These are phyloP conservation scores for Arbutus unedo DNA, from an alignment of 148 eudicot species.

Conservation along the genomic window DNA sequence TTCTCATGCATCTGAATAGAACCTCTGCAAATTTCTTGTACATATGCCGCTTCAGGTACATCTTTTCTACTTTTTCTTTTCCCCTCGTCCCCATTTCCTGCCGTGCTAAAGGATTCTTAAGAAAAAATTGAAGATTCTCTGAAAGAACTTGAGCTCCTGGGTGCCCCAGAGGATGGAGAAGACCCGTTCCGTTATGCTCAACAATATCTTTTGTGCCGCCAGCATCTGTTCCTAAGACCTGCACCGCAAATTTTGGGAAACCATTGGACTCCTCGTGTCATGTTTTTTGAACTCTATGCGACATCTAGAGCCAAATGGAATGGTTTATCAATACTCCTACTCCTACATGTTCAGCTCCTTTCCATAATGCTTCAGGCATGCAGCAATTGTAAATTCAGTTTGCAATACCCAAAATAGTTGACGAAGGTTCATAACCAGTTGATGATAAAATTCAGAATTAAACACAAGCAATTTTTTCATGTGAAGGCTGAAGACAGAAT, in stretches of 20 bases:
- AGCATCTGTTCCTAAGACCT: constrained; percentile 95
- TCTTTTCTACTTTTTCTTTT: constrained; percentile 70
- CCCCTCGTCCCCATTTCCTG: constrained; percentile 79
- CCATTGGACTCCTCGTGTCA: background rate
- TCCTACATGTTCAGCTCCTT: background rate
- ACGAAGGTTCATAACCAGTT: background rate
- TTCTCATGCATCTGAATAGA: constrained; percentile 78
- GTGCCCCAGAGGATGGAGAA: constrained; percentile 78
- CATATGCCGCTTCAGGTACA: constrained; percentile 88
- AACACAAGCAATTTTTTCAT: background rate
- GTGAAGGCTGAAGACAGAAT: background rate
- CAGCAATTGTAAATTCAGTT: background rate
- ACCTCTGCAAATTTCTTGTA: constrained; percentile 75
- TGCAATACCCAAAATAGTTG: background rate
- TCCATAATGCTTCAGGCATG: background rate
- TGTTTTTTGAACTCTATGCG: background rate
- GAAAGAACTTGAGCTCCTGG: constrained; percentile 66
- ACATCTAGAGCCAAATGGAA: background rate
- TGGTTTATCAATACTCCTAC: background rate
- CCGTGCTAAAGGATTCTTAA: constrained; percentile 58
- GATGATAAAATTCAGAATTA: background rate
- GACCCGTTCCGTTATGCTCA: constrained; percentile 76
- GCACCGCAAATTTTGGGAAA: constrained; percentile 18
- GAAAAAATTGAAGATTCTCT: constrained; percentile 59
- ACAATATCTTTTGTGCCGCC: constrained; percentile 96